phyloP scores from a whole-genome alignment of 1,284 basidiomycete species.

The Papiliotrema fonsecae region DNA sequence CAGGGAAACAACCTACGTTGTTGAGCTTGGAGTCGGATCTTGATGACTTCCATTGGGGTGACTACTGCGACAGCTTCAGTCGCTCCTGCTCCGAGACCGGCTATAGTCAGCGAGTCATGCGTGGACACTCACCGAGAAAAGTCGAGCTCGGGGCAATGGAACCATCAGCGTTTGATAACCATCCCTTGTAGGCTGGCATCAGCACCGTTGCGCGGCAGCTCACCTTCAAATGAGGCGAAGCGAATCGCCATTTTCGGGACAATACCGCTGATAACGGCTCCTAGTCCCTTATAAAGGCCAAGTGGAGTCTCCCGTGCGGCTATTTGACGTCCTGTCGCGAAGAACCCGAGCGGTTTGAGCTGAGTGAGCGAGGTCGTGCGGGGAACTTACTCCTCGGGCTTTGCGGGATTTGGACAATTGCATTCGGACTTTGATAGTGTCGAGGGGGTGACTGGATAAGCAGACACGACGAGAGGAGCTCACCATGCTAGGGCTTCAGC shows the following conservation, averaged over 20 bases:
- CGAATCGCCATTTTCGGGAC: conserved; percentile 99
- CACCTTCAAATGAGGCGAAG: conserved; percentile 89
- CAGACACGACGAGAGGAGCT: conserved; percentile 9
- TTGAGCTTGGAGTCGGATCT: conserved; percentile 97
- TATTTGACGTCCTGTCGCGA: conserved; percentile 88
- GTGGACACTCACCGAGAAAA: conserved; percentile 54
- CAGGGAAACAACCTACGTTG: conserved; percentile 54
- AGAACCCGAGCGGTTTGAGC: conserved; percentile 88
- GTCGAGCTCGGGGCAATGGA: conserved; percentile 31
- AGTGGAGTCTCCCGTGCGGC: conserved; percentile 87
- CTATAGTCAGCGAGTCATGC: conserved; percentile 47
- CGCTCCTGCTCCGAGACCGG: conserved; percentile 88
- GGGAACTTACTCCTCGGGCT: conserved; percentile 68
- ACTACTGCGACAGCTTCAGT: conserved; percentile 93
- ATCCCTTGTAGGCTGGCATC: conserved; percentile 66
- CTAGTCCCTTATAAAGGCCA: conserved; percentile 96
- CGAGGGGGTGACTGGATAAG: conserved; percentile 57
- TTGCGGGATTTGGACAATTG: conserved; percentile 80
- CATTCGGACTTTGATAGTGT: conserved; percentile 99
- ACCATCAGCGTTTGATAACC: conserved; percentile 55
- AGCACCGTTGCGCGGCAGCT: conserved; percentile 11
- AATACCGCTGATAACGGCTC: conserved; percentile 94
- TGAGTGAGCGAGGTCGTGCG: conserved; percentile 37
- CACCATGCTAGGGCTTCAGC: conserved; percentile 73
- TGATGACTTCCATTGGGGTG: conserved; percentile 99